Base-by-base conservation (phyloP, 2,329 filamentous ascomycete genomes). In the Cercospora nicotianae region DNA sequence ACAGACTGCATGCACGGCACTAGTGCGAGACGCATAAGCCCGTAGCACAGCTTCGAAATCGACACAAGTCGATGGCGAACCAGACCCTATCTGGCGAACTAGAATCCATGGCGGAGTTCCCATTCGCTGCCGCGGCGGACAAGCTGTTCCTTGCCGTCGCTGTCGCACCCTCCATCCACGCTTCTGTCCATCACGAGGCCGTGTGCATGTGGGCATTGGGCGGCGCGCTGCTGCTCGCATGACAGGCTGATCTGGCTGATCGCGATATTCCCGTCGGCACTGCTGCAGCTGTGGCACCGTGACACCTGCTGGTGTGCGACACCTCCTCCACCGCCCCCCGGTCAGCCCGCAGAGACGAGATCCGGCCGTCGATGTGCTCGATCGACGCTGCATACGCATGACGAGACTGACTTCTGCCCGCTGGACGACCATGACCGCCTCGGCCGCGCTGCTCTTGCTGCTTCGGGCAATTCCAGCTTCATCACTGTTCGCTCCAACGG, bases 351-450 rank as follows among this genome's bases (percentile, higher is more conserved):
- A 42, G 36, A 42, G 36, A 42, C 36, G 36, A 42, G 36, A 42
- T 42, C 36, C 36, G 36, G 36, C 36, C 36, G 36, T 42, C 36
- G 48, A 53, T 53, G 48, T 9, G 48, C 48, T 53, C 48, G 48
- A 53, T 53, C 48, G 48, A 53, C 48, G 48, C 48, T 53, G 48
- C 48, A 53, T 26, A 26, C 48, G 48, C 48, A 53, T 53, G 48
- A 23, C 48, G 48, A 53, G 48, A 23, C 20, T 3, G 48, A 23
- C 10, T 12, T 2, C 20, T 13, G 18, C 48, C 36, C n/a, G 4
- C 48, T 53, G 18, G 48, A 23, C 48, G 26, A 20, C 48, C 18
- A 53, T n/a, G 20, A 45, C 39, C 39, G 8, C 39, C 39, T 6
- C 10, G 39, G 36, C 36, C 36, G 36, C 16, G 48, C 13, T 53